Conservation (phyloP, 1,284 basidiomycete species). For the Kwoniella shivajii region DNA sequence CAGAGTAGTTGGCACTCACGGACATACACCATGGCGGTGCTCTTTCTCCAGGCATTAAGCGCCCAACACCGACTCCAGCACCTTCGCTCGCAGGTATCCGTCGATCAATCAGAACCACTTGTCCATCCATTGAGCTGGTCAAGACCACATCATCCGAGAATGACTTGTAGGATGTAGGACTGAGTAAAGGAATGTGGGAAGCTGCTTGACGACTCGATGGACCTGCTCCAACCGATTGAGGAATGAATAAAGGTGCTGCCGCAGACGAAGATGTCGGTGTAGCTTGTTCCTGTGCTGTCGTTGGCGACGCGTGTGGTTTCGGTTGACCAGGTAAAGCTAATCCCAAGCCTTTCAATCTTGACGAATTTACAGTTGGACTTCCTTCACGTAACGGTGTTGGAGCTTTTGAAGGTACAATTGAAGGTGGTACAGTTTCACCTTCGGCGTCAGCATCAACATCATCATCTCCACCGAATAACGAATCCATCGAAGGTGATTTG, state of each 20-base stretch:
- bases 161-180: slow-evolving; percentile 62
- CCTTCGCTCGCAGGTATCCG: slow-evolving; percentile 63
- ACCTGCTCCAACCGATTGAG: slow-evolving; percentile 5
- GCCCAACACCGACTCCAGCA: slow-evolving; percentile 66
- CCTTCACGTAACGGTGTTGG: slow-evolving; percentile 7
- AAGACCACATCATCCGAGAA: slow-evolving; percentile 84
- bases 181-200: slow-evolving; percentile 56
- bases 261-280: slow-evolving; percentile 21
- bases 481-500: slow-evolving; percentile 32
- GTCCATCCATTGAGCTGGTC: slow-evolving; percentile 89
- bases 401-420: slow-evolving; percentile 10
- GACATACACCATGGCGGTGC: slow-evolving; percentile 96
- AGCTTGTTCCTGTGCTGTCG: slow-evolving; percentile 1
- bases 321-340: slow-evolving; percentile 22
- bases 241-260: slow-evolving; percentile 17
- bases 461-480: slow-evolving; percentile 45
- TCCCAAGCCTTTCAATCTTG: slow-evolving; percentile 8
- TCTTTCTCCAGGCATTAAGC: slow-evolving; percentile 82
- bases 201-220: slow-evolving; percentile 17
- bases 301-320: background rate
- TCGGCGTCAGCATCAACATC: slow-evolving; percentile 33
- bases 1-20: slow-evolving; percentile 56
- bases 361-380: slow-evolving; percentile 1
- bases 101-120: slow-evolving; percentile 88
- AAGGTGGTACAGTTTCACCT: slow-evolving; percentile 36